phyloP scores from a whole-genome alignment of 1,139 yeast genomes.

The Wickerhamomyces sp. region DNA sequence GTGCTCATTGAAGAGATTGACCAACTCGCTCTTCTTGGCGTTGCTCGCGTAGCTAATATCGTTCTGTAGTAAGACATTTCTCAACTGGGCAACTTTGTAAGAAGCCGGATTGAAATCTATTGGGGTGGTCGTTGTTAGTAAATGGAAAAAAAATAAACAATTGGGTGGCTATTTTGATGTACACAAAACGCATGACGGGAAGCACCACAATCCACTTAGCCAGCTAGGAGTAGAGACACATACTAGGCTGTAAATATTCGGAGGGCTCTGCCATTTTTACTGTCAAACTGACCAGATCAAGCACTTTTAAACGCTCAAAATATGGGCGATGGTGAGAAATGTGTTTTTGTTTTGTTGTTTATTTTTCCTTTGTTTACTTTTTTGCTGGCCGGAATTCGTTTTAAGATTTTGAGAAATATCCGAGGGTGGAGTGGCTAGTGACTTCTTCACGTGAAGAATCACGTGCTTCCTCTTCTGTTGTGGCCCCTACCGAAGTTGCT shows the following conservation, averaged over 20 bases:
- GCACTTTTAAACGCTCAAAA: no score
- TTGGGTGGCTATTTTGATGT: no score
- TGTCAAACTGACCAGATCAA: no score
- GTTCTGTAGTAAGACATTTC: constrained; percentile 54
- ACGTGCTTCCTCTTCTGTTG: no score
- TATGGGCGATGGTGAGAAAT: no score
- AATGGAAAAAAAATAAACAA: not conserved
- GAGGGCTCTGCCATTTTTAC: constrained; percentile 15
- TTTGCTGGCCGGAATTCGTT: no score
- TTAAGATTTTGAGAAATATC: no score
- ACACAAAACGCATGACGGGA: not conserved
- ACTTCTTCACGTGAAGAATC: no score
- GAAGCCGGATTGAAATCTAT: constrained; percentile 60
- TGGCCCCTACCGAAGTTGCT: no score
- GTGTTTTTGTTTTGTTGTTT: not conserved
- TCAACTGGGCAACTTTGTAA: constrained; percentile 57
- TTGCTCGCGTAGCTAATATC: constrained; percentile 48
- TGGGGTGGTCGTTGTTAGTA: constrained; percentile 1
- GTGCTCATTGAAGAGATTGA: constrained; percentile 48
- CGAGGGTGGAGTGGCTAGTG: no score
- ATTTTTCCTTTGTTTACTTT: not conserved
- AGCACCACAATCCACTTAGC: not conserved
- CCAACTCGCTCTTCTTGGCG: constrained; percentile 57
- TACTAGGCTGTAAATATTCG: constrained; percentile 23
- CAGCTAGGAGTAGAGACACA: constrained; percentile 2